Conservation (phyloP, 2,329 filamentous ascomycete genomes). For the Fusarium neocosmosporiellum region DNA sequence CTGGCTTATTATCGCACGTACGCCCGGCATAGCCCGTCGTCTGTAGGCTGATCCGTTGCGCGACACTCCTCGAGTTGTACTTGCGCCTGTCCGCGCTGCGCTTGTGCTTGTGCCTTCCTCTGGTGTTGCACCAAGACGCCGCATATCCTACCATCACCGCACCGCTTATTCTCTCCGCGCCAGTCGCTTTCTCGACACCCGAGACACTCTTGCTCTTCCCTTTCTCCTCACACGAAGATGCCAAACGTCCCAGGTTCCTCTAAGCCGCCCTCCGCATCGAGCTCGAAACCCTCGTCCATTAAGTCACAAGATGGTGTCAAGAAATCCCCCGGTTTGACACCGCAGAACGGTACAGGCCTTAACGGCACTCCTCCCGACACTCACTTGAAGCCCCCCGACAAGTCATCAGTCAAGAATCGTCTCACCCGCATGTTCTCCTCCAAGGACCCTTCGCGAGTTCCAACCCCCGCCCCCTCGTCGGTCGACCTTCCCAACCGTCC, state of each 20-base stretch:
- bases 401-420: constrained; percentile 71
- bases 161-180: constrained; percentile 7
- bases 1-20: constrained; percentile 32
- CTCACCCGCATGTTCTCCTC: constrained; percentile 74
- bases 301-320: constrained; percentile 58
- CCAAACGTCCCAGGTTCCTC: constrained; percentile 46
- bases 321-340: constrained; percentile 53
- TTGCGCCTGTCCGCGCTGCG: constrained; percentile 24
- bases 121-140: constrained; percentile 31
- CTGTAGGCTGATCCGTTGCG: constrained; percentile 35
- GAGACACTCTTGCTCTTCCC: constrained; percentile 20
- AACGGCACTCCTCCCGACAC: constrained; percentile 42
- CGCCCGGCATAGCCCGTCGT: constrained; percentile 28
- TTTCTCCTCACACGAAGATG: constrained; percentile 44
- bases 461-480: constrained; percentile 50
- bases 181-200: constrained; percentile 11
- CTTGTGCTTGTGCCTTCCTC: constrained; percentile 25
- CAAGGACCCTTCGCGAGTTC: constrained; percentile 58
- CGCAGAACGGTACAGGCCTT: constrained; percentile 52
- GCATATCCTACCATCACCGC: constrained; percentile 23
- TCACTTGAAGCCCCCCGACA: constrained; percentile 55
- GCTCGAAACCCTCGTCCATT: constrained; percentile 62
- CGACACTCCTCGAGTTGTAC: constrained; percentile 39
- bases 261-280: constrained; percentile 55
- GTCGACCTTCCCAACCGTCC: constrained; percentile 48